Base-by-base conservation (phyloP, 2,329 filamentous ascomycete genomes). In the Hypomyces perniciosus region DNA sequence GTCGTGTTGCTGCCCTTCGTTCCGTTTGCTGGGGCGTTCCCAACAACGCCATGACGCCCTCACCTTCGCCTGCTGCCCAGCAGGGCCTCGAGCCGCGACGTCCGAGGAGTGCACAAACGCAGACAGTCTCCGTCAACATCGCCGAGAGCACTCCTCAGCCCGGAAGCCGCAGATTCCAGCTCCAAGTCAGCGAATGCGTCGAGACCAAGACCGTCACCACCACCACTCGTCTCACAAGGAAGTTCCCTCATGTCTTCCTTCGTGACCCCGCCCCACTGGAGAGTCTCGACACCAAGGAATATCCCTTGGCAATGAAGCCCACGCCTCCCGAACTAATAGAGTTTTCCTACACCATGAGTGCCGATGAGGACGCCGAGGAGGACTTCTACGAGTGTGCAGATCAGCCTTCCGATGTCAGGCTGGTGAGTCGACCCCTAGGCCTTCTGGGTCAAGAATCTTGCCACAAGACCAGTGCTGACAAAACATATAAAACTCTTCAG, bases 171-270 rank as follows among this genome's bases (percentile, higher is more conserved):
- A 72, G 60, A 57, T 74, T 70, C 59, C 77, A 80, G 60, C 78
- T 84, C 57, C 77, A 81, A 56, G 72, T 85, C 43, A 79, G 79
- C 54, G 81, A 85, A 61, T 84, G 80, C 58, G 79, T 85, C 62
- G 82, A 85, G 68, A 85, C 81, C 12, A 84, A 81, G 66, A 85
- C 80, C 8, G 83, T 96, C 55, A 96, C 91, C 1, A 96, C 92
- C 0, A 96, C 91, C 0, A 96, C 90, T 1, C 95, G 90, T 1
- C 95, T 91, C 1, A 88, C 90, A 57, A 84, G 67, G 77, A 89
- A 69, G 69, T 95, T 93, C 58, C 91, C 92, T 43, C 90, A 90
- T n/a, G 75, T 96, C 52, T 76, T 88, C 50, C 82, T 96, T 58
- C 84, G 83, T 57, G 81, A 88, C 53, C 86, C 89, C 27, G 81